phyloP scores from a whole-genome alignment of 163 green algal species.

The Dunaliella salina region DNA sequence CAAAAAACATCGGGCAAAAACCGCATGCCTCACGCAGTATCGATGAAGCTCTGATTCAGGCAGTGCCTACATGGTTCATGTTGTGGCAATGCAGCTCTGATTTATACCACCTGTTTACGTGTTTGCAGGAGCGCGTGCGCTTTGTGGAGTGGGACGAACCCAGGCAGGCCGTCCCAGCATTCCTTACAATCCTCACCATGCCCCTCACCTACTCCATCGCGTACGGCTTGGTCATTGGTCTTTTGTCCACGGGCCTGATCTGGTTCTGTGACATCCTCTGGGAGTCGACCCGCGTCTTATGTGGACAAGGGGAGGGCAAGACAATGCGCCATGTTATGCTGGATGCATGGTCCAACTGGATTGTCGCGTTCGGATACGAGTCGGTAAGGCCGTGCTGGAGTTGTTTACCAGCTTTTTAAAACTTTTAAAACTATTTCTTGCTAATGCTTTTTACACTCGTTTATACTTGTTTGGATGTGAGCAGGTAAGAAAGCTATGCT shows the following conservation, averaged over 20 bases:
- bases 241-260: slow-evolving; percentile 52
- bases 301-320: slow-evolving; percentile 4
- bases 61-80: no score
- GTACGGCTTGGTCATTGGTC: slow-evolving; percentile 72
- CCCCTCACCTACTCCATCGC: slow-evolving; percentile 78
- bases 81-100: no score
- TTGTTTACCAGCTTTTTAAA: no score
- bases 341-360: slow-evolving; percentile 1
- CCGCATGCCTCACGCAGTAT: no score
- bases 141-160: slow-evolving; percentile 56
- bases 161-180: slow-evolving; percentile 67
- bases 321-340: slow-evolving; percentile 24
- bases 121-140: slow-evolving; percentile 33
- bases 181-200: slow-evolving; percentile 82
- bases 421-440: no score
- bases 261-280: slow-evolving; percentile 29
- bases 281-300: not conserved
- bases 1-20: no score
- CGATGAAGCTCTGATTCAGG: no score
- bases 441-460: no score
- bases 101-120: no score
- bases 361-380: slow-evolving; percentile 12
- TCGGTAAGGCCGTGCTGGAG: not conserved
- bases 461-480: no score
- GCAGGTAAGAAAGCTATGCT: no score